Evolutionary conservation across 164 flowering plant genomes (phyloP).

Genomic region (Magnolia sinica): DNA sequence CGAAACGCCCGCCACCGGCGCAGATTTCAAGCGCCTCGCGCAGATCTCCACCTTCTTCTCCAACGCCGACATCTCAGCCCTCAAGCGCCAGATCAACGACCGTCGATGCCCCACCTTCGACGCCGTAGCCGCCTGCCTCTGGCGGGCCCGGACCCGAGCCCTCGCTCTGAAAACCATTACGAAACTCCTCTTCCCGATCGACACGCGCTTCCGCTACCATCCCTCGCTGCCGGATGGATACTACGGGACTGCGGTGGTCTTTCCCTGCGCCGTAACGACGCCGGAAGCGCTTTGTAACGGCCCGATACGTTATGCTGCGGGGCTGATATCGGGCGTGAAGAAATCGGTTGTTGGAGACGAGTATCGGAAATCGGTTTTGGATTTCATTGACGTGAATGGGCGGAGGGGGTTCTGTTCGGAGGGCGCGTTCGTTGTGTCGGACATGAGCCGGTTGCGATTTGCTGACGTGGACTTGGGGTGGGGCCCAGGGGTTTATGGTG

Average conservation of each 20-base stretch:
- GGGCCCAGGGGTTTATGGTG: constrained; percentile 26
- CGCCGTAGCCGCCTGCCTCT: constrained; percentile 26
- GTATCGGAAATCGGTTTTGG: constrained; percentile 26
- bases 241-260: constrained; percentile 32
- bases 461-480: constrained; percentile 29
- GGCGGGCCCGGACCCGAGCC: constrained; percentile 32
- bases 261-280: constrained; percentile 19
- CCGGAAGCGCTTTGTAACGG: constrained; percentile 8
- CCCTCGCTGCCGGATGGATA: constrained; percentile 33
- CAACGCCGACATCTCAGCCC: constrained; percentile 20
- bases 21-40: constrained; percentile 16
- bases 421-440: constrained; percentile 22
- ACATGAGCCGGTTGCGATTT: constrained; percentile 21
- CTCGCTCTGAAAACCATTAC: constrained; percentile 22
- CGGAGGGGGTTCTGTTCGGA: constrained; percentile 13
- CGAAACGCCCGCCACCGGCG: neutral
- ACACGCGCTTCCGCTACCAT: constrained; percentile 15
- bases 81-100: constrained; percentile 14
- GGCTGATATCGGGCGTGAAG: constrained; percentile 19
- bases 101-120: constrained; percentile 28
- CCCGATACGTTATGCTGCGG: constrained; percentile 17
- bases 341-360: constrained; percentile 18
- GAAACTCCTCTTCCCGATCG: constrained; percentile 9
- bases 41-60: constrained; percentile 22
- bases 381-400: constrained; percentile 27